Base-by-base conservation (phyloP, 2,329 filamentous ascomycete species). In the Talaromyces islandicus region DNA sequence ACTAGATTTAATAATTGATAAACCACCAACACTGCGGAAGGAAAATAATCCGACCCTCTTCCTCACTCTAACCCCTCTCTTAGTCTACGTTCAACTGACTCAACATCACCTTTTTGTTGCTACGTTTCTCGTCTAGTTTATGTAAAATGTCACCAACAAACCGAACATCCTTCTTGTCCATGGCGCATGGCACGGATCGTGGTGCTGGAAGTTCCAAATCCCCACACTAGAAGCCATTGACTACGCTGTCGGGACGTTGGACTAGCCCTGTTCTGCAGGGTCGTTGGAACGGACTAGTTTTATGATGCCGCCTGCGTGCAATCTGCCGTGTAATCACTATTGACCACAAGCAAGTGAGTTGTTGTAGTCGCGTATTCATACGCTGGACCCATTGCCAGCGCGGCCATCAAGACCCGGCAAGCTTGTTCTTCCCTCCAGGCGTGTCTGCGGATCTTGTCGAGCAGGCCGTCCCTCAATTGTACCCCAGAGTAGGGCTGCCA, bases 181-280 rank as follows among this genome's bases (percentile, higher is more conserved):
- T 35, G 54, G 54, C 14, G 54, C 54, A 38, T 56, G 29, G 29
- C 54, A 56, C 54, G 54, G 54, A 21, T 56, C 54, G 11, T 56
- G 54, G 54, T 56, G 54, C 21, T 56, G 54, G 54, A 43, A 56
- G 12, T 43, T 9, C 27, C 54, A 38, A 5, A 43, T 27, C 14
- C 54, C 54, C 2, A 12, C 11, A 9, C 54, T 56, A 17, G 21
- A 46, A 12, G 54, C 35, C 6, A 35, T 46, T 5, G 54, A 35
- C 21, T 56, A 56, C 21, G 5, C 21, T n/a, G 19, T 21, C 7
- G 54, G 43, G n/a, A 56, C 54, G 17, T 19, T 56, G 30, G 54
- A 56, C 54, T 17, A 46, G 25, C 54, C 54, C 27, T 35, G 32
- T 6, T 11, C 6, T 27, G 54, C 43, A 19, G 21, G 3, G 29